Evolutionary conservation across 2,329 filamentous ascomycete genomes (phyloP), one percentile per base, ranked within the genome.

Genomic region (Rugonectria rugulosa): DNA sequence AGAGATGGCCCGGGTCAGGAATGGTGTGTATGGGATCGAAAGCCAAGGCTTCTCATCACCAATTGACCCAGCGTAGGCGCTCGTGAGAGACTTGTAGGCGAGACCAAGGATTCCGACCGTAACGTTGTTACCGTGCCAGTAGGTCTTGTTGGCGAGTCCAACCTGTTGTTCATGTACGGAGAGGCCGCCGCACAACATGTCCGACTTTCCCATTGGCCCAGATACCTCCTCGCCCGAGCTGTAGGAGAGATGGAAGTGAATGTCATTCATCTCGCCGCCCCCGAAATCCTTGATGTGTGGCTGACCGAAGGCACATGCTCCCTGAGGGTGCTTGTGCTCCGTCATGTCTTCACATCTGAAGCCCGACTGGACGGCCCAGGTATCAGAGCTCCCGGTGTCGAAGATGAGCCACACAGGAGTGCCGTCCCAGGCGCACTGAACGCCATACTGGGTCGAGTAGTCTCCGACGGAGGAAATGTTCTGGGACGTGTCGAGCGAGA

Each of bases 381-480:
- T 83, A 57, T 84, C 81, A 19, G 79, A 76, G 63, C 79, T 81
- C 20, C 78, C 80, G 0, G 80, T 82, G 60, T 83, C 80, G 41
- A 84, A 70, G 11, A 81, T 63, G 23, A 83, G 64, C 70, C 73
- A 76, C 24, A 76, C 62, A 0, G 72, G 70, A 7, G 66, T 66
- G 14, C 68, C 69, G 29, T 77, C 75, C 75, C 76, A 79, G 4
- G 51, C 62, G 40, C 75, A 77, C 41, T 76, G 66, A 37, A 79
- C 68, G 50, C 73, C 75, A 46, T 79, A 79, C 46, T 77, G 75
- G 3, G 75, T 78, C 6, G 75, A 76, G 43, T 71, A 75, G 11
- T 69, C 64, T 2, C 72, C 71, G 3, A 76, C 62, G n/a, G 70
- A 66, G 12, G 69, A 73, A 45, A 77, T 69, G 51, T 78, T 78